Evolutionary conservation across 306 rosid species (phyloP).

Genomic region (Dryas octopetala): DNA sequence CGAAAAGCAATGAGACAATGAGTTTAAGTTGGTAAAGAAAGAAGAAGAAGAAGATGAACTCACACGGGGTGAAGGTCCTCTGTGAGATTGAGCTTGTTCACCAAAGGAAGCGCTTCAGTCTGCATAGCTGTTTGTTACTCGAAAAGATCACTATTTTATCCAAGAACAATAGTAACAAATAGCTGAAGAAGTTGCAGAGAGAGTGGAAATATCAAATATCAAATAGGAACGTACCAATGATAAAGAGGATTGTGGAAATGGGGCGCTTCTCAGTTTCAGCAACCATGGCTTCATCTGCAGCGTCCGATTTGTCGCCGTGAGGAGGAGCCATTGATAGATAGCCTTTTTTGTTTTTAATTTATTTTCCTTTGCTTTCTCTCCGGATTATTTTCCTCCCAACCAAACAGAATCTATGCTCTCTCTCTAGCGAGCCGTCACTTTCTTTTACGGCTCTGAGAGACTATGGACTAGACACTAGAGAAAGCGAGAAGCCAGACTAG

Average conservation of each 20-base stretch:
- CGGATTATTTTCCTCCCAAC: neutral
- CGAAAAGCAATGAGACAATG: slow-evolving; percentile 1
- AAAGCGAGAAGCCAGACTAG: neutral
- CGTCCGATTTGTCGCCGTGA: slow-evolving; percentile 44
- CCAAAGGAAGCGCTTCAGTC: slow-evolving; percentile 89
- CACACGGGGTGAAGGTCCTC: slow-evolving; percentile 61
- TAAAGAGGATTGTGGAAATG: slow-evolving; percentile 62
- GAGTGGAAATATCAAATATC: neutral
- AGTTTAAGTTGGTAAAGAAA: neutral
- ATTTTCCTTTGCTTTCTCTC: neutral
- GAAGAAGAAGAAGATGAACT: slow-evolving; percentile 29
- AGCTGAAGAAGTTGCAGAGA: neutral
- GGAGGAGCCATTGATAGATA: slow-evolving; percentile 42
- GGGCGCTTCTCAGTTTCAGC: slow-evolving; percentile 39
- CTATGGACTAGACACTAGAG: neutral
- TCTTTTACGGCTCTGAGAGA: neutral
- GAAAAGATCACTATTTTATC: neutral
- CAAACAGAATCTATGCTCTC: neutral
- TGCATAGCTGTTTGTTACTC: slow-evolving; percentile 70
- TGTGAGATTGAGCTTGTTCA: slow-evolving; percentile 65
- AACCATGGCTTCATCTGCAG: slow-evolving; percentile 44
- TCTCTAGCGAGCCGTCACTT: neutral
- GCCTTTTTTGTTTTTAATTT: neutral
- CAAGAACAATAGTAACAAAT: neutral
- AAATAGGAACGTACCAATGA: slow-evolving; percentile 51